phyloP scores from a whole-genome alignment of 2,329 filamentous ascomycete species.

The Emmonsia crescens region DNA sequence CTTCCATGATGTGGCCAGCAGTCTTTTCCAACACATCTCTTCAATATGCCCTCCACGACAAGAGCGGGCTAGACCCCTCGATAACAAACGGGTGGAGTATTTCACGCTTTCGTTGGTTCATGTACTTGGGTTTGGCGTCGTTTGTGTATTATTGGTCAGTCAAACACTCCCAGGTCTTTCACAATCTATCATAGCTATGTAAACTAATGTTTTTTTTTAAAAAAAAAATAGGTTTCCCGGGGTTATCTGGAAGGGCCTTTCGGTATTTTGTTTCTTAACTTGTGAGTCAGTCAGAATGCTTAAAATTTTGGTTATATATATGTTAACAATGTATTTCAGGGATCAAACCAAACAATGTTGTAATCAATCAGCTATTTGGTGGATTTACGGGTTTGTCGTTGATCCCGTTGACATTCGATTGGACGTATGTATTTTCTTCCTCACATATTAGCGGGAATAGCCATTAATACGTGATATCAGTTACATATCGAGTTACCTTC shows the following conservation, averaged over 20 bases:
- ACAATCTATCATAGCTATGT: background rate
- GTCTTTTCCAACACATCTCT: constrained; percentile 54
- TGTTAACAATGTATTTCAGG: constrained; percentile 20
- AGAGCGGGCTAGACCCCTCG: constrained; percentile 40
- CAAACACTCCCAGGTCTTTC: background rate
- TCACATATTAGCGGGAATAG: background rate
- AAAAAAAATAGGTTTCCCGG: background rate
- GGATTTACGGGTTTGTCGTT: constrained; percentile 56
- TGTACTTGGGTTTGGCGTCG: constrained; percentile 42
- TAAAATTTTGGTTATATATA: background rate
- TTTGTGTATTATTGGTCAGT: constrained; percentile 51
- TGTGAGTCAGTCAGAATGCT: background rate
- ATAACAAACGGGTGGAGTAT: constrained; percentile 52
- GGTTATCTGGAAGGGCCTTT: background rate
- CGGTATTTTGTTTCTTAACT: background rate
- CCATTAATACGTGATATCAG: background rate
- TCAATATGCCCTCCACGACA: constrained; percentile 61
- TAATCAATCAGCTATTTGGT: constrained; percentile 64
- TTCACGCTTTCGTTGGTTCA: constrained; percentile 53
- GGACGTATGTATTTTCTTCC: constrained; percentile 17
- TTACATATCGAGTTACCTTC: background rate
- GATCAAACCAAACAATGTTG: constrained; percentile 51
- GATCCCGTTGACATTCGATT: constrained; percentile 49
- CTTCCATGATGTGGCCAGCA: constrained; percentile 60
- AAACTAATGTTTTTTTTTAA: background rate